phyloP scores from a whole-genome alignment of 2,329 filamentous ascomycete species.

The Clarireedia sp. region DNA sequence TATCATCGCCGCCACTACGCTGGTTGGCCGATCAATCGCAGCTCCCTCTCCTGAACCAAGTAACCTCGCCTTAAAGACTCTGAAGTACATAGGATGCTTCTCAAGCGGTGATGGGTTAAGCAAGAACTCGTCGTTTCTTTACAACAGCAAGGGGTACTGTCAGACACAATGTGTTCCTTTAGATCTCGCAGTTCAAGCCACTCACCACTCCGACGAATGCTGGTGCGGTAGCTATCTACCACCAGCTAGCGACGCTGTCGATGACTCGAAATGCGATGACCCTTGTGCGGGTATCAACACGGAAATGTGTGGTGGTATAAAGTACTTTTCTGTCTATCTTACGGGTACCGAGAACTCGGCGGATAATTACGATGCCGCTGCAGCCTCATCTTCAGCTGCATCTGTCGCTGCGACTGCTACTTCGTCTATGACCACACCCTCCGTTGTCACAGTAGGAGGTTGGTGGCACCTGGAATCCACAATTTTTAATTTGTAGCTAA shows the following conservation, averaged over 20 bases:
- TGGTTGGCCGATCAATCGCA: constrained; percentile 14
- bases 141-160: constrained; percentile 25
- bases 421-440: constrained; percentile 16
- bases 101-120: constrained; percentile 20
- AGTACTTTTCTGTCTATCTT: constrained; percentile 23
- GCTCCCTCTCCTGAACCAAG: constrained; percentile 3
- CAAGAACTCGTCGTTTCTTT: constrained; percentile 21
- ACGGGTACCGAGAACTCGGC: constrained; percentile 17
- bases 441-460: constrained; percentile 24
- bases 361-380: constrained; percentile 13
- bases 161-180: constrained; percentile 16
- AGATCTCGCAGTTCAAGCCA: constrained; percentile 20
- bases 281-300: constrained; percentile 24
- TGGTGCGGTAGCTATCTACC: constrained; percentile 28
- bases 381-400: constrained; percentile 10
- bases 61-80: constrained; percentile 3
- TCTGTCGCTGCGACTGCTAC: constrained; percentile 13
- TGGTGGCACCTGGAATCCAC: neutral
- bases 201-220: constrained; percentile 21
- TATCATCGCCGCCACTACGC: constrained; percentile 15
- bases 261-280: constrained; percentile 18
- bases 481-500: neutral
- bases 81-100: constrained; percentile 24
- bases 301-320: constrained; percentile 26
- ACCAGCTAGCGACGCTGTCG: constrained; percentile 14